A percentile compares a stretch with the other conserved stretches of the same genome.
These are phyloP conservation scores for Alternaria sp. DNA, from an alignment of 2,329 filamentous ascomycete species.

Conservation along the genomic window DNA sequence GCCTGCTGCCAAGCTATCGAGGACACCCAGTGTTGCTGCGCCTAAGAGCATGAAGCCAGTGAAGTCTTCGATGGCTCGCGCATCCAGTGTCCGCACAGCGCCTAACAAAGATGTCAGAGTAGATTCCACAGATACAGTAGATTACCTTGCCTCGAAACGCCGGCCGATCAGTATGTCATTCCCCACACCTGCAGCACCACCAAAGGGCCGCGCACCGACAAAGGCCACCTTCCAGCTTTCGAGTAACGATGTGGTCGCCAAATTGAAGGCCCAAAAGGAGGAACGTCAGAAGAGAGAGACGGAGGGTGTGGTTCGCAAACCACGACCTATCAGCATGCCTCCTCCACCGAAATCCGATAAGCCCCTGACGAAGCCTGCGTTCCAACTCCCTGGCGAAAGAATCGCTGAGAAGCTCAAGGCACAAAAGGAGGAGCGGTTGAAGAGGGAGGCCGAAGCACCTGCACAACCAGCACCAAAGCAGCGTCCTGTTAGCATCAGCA, in stretches of 20 bases:
- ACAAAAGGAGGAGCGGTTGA: conserved; percentile 41
- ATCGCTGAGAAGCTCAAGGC: conserved; percentile 49
- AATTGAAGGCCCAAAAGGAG: conserved; percentile 59
- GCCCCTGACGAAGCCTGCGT: conserved; percentile 57
- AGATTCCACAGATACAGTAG: conserved; percentile 34
- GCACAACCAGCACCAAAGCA: conserved; percentile 3
- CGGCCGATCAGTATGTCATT: conserved; percentile 57
- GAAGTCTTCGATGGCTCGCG: conserved; percentile 30
- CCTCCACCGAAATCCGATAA: conserved; percentile 59
- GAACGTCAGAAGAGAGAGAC: conserved; percentile 55
- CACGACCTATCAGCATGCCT: conserved; percentile 55
- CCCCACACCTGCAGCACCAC: conserved; percentile 53
- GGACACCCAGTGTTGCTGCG: conserved; percentile 30
- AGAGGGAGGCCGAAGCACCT: conserved; percentile 34
- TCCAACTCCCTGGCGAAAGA: conserved; percentile 61
- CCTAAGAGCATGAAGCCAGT: conserved; percentile 40
- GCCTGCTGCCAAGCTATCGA: conserved; percentile 29
- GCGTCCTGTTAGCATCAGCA: conserved; percentile 24
- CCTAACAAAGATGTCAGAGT: conserved; percentile 29
- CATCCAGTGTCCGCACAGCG: conserved; percentile 35
- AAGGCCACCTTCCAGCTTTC: conserved; percentile 59
- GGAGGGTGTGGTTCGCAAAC: conserved; percentile 34
- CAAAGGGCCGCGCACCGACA: conserved; percentile 59
- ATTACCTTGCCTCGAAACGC: conserved; percentile 53
- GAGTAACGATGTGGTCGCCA: conserved; percentile 60